Percentiles rank a stretch among this genome's conserved stretches.
These are phyloP conservation scores for Medicago lupulina DNA, from an alignment of 306 rosid species.

Conservation along the genomic window DNA sequence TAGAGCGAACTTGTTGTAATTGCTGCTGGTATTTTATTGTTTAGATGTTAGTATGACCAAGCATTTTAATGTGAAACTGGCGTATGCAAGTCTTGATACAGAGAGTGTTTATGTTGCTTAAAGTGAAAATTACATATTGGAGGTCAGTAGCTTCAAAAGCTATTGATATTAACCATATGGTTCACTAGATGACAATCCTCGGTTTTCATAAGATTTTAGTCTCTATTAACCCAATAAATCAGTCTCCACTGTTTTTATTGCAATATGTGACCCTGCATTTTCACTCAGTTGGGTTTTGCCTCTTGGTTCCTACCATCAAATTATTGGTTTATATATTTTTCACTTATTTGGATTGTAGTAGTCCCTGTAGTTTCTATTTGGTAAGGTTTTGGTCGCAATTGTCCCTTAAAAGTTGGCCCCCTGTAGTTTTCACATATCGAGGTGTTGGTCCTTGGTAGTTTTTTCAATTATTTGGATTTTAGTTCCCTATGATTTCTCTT, in stretches of 20 bases:
- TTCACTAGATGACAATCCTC: slow-evolving; percentile 13
- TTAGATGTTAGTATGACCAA: slow-evolving; percentile 12
- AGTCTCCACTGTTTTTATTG: not conserved
- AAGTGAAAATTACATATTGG: not conserved
- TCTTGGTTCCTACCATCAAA: slow-evolving; percentile 2
- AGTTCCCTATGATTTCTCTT: not conserved
- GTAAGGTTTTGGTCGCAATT: not conserved
- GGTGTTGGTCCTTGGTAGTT: not conserved
- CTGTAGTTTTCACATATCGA: slow-evolving; percentile 5
- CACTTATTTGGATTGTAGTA: slow-evolving; percentile 13
- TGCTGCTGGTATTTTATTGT: slow-evolving; percentile 4
- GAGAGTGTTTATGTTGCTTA: slow-evolving; percentile 5
- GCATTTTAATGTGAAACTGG: not conserved
- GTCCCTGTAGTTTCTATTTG: not conserved
- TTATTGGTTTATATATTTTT: not conserved
- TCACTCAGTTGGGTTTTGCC: slow-evolving; percentile 28
- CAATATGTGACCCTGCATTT: not conserved
- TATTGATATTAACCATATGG: slow-evolving; percentile 14
- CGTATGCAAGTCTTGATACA: not conserved
- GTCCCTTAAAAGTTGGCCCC: slow-evolving; percentile 3
- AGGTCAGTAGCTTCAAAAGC: not conserved
- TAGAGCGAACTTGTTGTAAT: slow-evolving; percentile 8
- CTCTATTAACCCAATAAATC: not conserved
- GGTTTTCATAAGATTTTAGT: slow-evolving; percentile 8
- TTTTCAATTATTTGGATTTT: not conserved